Conservation (phyloP, 2,329 filamentous ascomycete species). For the Phyllosticta citribraziliensis region DNA sequence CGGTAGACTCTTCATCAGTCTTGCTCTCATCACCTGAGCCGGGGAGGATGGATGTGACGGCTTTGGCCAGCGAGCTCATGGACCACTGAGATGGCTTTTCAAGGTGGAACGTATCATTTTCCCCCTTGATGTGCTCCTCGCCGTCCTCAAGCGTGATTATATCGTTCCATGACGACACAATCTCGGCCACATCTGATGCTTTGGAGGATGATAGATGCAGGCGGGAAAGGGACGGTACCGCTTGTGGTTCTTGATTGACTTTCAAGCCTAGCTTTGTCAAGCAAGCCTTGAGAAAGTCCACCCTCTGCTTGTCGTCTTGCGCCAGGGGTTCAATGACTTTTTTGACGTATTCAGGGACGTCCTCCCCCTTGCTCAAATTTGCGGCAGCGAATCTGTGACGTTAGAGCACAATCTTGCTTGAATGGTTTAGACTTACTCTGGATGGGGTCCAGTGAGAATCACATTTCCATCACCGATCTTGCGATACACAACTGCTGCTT, state of each 20-base stretch:
- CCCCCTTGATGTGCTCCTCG: constrained; percentile 65
- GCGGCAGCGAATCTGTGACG: constrained; percentile 62
- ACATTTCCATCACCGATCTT: constrained; percentile 71
- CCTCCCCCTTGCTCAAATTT: constrained; percentile 61
- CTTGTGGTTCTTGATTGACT: constrained; percentile 57
- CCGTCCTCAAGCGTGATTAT: constrained; percentile 56
- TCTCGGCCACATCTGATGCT: constrained; percentile 53
- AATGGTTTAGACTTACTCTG: constrained; percentile 55
- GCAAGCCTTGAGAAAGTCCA: constrained; percentile 68
- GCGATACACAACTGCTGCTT: constrained; percentile 75
- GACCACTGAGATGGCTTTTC: constrained; percentile 44
- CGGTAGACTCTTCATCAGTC: constrained; percentile 22
- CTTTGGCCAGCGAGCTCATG: constrained; percentile 19
- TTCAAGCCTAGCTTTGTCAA: constrained; percentile 73
- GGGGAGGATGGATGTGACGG: constrained; percentile 16
- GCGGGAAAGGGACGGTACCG: constrained; percentile 68
- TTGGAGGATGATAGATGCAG: constrained; percentile 70
- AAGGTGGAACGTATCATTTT: constrained; percentile 74
- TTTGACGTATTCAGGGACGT: constrained; percentile 58
- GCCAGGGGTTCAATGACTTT: constrained; percentile 58
- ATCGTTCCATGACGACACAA: constrained; percentile 57
- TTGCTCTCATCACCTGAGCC: constrained; percentile 17
- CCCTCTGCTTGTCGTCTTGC: constrained; percentile 59
- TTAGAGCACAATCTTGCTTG: constrained; percentile 5
- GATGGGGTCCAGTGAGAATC: constrained; percentile 79